Base-by-base conservation (phyloP, 768 basidiomycete species). In the Trametes sanguinea region DNA sequence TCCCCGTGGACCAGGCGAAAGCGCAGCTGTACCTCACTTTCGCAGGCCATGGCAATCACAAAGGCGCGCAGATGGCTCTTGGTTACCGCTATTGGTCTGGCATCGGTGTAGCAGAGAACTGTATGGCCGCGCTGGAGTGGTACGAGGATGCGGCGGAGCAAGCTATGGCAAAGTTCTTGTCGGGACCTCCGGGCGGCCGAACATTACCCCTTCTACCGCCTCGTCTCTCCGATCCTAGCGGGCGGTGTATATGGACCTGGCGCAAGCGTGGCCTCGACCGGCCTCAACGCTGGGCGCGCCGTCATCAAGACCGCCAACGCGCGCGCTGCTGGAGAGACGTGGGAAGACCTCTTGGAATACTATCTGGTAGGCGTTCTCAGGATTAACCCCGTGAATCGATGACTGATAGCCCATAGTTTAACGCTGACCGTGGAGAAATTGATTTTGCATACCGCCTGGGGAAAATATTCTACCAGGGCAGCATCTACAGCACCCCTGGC, bases 31-130 rank as follows among this genome's bases (percentile, higher is more conserved):
- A 96, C 69, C 94, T 95, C 72, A 97, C 95, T 0, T 98, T 98
- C 68, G 88, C 95, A 3, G 95, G 94, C 1, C 87, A 95, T 53
- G 89, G 90, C 2, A 92, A 90, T 0, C 84, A 95, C 75, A 86
- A 87, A 67, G 89, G 90, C 5, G 91, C 96, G 0, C 88, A 95
- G 72, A 95, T 96, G 92, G 86, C 94, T 2, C 79, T 98, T 35
- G 97, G 88, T 0, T 98, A 96, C 74, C 85, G 95, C 30, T 88
- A 95, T 70, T 98, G 95, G 95, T 88, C 91, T 42, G 97, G 97
- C 1, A 97, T 99, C 60, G 92, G 95, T 10, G 89, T 94, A 0
- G 77, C 85, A 54, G 94, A 98, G 72, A 87, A 88, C 67, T 98
- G 97, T 74, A 81, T 87, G 68, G 79, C 83, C 10, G 92, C 97